phyloP scores from a whole-genome alignment of 495 filamentous ascomycete species.

The Darksidea phi region DNA sequence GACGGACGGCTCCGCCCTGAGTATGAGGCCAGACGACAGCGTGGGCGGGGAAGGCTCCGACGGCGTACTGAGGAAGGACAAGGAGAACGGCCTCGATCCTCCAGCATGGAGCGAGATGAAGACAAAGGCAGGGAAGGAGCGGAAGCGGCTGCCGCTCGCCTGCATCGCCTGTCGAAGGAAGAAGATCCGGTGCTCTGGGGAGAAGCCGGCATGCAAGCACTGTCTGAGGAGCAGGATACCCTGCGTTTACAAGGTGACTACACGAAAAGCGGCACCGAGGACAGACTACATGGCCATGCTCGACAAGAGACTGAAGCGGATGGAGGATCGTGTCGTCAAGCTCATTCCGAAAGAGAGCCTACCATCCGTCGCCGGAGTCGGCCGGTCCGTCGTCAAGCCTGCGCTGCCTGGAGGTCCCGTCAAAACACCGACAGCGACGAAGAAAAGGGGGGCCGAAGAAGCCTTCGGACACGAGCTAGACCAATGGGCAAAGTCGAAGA shows the following conservation, averaged over 20 bases:
- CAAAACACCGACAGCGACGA: slow-evolving; percentile 53
- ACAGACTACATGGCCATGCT: slow-evolving; percentile 99
- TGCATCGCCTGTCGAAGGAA: slow-evolving; percentile 96
- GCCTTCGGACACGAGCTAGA: slow-evolving; percentile 83
- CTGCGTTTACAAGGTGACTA: slow-evolving; percentile 98
- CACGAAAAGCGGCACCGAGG: slow-evolving; percentile 88
- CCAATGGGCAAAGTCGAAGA: slow-evolving; percentile 67
- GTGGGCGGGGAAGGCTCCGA: slow-evolving; percentile 26
- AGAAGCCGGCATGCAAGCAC: slow-evolving; percentile 97
- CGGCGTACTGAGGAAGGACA: slow-evolving; percentile 44
- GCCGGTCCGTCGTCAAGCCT: slow-evolving; percentile 77
- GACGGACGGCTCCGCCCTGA: slow-evolving; percentile 26
- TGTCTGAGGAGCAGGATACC: slow-evolving; percentile 90
- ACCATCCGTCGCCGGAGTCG: slow-evolving; percentile 59
- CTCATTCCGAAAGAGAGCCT: slow-evolving; percentile 83
- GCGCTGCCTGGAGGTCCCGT: slow-evolving; percentile 60
- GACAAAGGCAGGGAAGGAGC: slow-evolving; percentile 96
- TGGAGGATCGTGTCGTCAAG: slow-evolving; percentile 98
- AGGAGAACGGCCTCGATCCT: slow-evolving; percentile 56
- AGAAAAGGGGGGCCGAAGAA: slow-evolving; percentile 84
- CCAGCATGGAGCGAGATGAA: slow-evolving; percentile 95
- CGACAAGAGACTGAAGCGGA: slow-evolving; percentile 75
- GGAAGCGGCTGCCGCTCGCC: slow-evolving; percentile 87
- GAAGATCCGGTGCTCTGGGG: slow-evolving; percentile 96
- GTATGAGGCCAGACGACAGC: slow-evolving; percentile 27